These are phyloP conservation scores for Aspergillus viridinutans DNA, from an alignment of 2,329 filamentous ascomycete species.

Conservation along the genomic window DNA sequence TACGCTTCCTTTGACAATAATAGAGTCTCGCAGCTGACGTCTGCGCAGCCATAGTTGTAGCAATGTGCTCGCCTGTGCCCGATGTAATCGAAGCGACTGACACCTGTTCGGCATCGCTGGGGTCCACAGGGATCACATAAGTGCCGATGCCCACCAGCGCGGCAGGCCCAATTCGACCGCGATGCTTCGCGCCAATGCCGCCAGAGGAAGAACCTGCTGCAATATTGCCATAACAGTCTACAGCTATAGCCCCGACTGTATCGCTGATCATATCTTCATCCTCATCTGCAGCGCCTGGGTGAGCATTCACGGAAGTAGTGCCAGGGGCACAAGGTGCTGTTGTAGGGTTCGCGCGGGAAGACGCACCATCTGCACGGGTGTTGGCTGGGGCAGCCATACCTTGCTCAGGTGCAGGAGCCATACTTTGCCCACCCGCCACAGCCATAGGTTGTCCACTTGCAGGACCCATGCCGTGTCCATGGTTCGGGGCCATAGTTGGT, in stretches of 20 bases:
- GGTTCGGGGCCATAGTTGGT: background rate
- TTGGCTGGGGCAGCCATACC: background rate
- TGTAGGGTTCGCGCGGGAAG: background rate
- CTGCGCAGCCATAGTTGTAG: constrained; percentile 85
- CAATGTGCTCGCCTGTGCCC: constrained; percentile 97
- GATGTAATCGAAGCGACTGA: constrained; percentile 83
- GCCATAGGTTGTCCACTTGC: background rate
- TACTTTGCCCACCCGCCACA: background rate
- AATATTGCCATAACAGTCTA: constrained; percentile 80
- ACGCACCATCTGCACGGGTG: background rate
- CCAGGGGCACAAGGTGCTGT: background rate
- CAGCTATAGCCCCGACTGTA: constrained; percentile 91
- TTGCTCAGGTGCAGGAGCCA: background rate
- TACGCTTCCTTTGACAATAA: constrained; percentile 58
- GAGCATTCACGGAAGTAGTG: background rate
- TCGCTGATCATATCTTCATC: constrained; percentile 70
- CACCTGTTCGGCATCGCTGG: constrained; percentile 63
- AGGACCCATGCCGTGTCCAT: background rate
- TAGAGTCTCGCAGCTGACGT: constrained; percentile 84
- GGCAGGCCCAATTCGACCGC: constrained; percentile 84
- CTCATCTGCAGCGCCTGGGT: background rate
- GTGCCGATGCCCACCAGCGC: constrained; percentile 90
- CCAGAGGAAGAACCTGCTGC: constrained; percentile 94
- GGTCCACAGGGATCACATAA: constrained; percentile 74
- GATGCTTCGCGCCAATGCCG: constrained; percentile 97